Conservation (phyloP, 1,284 basidiomycete genomes). For the Cryptococcus sp. region DNA sequence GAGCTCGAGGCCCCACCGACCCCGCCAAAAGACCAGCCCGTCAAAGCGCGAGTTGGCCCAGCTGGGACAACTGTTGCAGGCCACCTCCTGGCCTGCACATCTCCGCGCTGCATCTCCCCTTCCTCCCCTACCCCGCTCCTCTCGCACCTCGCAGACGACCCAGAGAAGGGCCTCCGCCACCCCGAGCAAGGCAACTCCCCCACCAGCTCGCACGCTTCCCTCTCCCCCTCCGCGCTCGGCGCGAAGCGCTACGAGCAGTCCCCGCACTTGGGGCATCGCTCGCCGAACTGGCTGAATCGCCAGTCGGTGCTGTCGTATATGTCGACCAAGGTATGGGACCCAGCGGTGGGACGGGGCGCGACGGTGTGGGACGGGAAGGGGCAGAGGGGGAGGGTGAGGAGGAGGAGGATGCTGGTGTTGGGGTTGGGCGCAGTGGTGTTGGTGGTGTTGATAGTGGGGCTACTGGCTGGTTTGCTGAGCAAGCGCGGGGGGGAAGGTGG, state of each 20-base stretch:
- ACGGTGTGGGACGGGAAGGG: conserved; percentile 5
- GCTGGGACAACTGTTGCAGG: too few relatives aligned
- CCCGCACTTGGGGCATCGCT: conserved; percentile 20
- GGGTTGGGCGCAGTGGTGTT: conserved; percentile 13
- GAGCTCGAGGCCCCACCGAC: background rate
- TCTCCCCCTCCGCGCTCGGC: background rate
- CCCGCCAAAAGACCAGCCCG: too few relatives aligned
- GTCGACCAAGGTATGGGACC: conserved; percentile 9
- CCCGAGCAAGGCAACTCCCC: too few relatives aligned
- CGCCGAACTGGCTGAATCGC: conserved; percentile 12
- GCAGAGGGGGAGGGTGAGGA: background rate
- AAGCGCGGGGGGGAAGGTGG: conserved; percentile 5
- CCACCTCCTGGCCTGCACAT: too few relatives aligned
- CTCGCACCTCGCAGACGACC: too few relatives aligned
- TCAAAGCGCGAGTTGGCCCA: too few relatives aligned
- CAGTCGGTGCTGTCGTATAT: conserved; percentile 10
- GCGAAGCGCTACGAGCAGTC: conserved; percentile 7
- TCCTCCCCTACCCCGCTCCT: too few relatives aligned
- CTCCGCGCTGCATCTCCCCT: too few relatives aligned
- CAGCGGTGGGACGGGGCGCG: background rate
- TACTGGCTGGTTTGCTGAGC: conserved; percentile 27
- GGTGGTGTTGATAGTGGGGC: conserved; percentile 24
- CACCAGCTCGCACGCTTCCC: background rate
- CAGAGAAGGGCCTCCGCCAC: too few relatives aligned
- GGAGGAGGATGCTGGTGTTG: conserved; percentile 8